Conservation (phyloP, 2,329 filamentous ascomycete genomes). For the Emergomyces africanus region DNA sequence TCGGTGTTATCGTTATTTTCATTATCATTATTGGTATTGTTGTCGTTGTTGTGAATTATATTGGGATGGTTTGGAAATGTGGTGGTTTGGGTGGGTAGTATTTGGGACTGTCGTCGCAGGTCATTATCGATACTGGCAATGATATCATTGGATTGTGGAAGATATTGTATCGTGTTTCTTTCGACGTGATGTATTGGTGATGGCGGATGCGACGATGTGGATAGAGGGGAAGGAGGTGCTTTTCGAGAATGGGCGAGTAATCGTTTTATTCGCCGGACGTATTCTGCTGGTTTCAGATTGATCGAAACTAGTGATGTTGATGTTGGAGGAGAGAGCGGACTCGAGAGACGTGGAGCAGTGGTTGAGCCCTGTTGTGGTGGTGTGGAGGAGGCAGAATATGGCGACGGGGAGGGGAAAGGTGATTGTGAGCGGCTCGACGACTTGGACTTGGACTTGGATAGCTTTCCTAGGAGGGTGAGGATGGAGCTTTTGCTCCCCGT, state of each 20-base stretch:
- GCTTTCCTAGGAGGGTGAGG: background rate
- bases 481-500: background rate
- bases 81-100: background rate
- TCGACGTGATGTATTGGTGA: background rate
- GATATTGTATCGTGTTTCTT: background rate
- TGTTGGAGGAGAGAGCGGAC: background rate
- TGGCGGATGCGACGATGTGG: background rate
- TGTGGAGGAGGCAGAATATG: background rate
- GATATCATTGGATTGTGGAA: background rate
- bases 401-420: background rate
- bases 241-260: background rate
- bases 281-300: background rate
- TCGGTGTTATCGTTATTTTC: background rate
- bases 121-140: background rate
- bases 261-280: background rate
- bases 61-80: background rate
- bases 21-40: background rate
- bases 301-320: background rate
- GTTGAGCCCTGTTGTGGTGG: background rate
- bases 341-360: background rate
- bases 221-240: background rate
- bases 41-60: background rate
- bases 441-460: background rate
- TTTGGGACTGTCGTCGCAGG: background rate
- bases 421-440: background rate